These are phyloP conservation scores for Lachancea kluyveri DNA, from an alignment of 805 yeast species.

Conservation along the genomic window DNA sequence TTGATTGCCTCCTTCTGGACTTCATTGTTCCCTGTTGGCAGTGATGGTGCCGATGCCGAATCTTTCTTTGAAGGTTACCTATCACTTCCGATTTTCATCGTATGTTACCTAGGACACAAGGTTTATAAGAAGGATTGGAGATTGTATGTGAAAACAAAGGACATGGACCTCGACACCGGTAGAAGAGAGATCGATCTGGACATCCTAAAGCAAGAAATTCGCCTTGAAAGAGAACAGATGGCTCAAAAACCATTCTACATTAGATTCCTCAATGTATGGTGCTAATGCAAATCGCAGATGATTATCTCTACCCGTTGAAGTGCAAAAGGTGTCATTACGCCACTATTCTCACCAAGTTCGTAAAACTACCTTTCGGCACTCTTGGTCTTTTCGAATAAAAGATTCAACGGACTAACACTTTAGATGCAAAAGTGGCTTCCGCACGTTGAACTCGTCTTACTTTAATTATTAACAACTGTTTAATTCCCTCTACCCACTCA, in stretches of 20 bases:
- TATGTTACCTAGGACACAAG: constrained; percentile 55
- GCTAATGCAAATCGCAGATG: too few species aligned
- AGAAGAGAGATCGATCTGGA: constrained; percentile 49
- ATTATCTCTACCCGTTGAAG: too few species aligned
- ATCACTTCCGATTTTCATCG: constrained; percentile 59
- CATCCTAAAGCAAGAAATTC: constrained; percentile 41
- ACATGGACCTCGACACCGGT: constrained; percentile 56
- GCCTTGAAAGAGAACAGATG: constrained; percentile 37
- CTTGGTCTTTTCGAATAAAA: too few species aligned
- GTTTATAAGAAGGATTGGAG: constrained; percentile 36
- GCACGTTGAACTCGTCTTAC: too few species aligned
- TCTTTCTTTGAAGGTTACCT: constrained; percentile 61
- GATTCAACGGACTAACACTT: too few species aligned
- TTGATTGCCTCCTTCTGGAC: constrained; percentile 73
- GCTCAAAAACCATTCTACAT: constrained; percentile 38
- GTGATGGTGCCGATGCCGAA: constrained; percentile 42
- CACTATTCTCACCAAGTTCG: too few species aligned
- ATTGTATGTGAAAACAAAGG: constrained; percentile 36
- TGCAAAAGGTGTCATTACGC: too few species aligned
- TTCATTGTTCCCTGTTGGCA: constrained; percentile 63
- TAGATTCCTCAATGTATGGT: constrained; percentile 39
- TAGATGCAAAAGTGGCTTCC: too few species aligned
- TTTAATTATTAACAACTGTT: too few species aligned
- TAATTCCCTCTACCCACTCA: too few species aligned
- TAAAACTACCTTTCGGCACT: too few species aligned